These are phyloP conservation scores for Apiospora rasikravindrae DNA, from an alignment of 2,329 filamentous ascomycete genomes.

Conservation along the genomic window DNA sequence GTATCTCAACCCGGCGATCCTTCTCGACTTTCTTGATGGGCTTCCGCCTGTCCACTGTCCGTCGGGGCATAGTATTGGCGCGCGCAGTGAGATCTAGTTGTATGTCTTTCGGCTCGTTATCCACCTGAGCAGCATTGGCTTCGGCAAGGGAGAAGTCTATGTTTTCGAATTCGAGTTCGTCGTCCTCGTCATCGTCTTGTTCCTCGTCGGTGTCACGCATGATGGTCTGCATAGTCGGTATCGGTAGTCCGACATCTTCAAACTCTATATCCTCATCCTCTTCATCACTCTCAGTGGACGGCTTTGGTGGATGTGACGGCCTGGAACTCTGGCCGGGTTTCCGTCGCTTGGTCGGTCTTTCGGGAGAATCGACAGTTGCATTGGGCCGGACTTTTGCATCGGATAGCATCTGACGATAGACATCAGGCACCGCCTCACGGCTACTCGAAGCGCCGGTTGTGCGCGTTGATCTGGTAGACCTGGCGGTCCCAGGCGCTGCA, in stretches of 20 bases:
- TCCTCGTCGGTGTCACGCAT: slow-evolving; percentile 54
- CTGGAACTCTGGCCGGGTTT: slow-evolving; percentile 40
- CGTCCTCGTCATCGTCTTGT: slow-evolving; percentile 45
- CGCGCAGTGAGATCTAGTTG: slow-evolving; percentile 60
- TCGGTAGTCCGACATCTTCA: slow-evolving; percentile 55
- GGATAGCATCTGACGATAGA: slow-evolving; percentile 56
- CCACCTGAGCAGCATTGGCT: not conserved
- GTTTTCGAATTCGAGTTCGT: slow-evolving; percentile 54
- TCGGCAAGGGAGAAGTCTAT: slow-evolving; percentile 47
- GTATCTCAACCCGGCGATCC: slow-evolving; percentile 70
- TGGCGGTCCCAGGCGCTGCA: slow-evolving; percentile 27
- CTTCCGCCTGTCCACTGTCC: slow-evolving; percentile 51
- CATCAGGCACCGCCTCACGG: slow-evolving; percentile 38
- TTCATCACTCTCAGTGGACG: slow-evolving; percentile 35
- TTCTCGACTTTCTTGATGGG: slow-evolving; percentile 60
- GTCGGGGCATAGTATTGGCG: slow-evolving; percentile 38
- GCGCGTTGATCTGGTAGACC: slow-evolving; percentile 27
- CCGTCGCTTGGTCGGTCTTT: slow-evolving; percentile 49
- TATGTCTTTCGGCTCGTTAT: slow-evolving; percentile 43
- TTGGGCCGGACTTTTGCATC: slow-evolving; percentile 50
- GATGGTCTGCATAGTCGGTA: slow-evolving; percentile 57
- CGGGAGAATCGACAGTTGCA: slow-evolving; percentile 33
- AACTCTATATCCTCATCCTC: slow-evolving; percentile 51
- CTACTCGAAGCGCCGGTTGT: slow-evolving; percentile 33
- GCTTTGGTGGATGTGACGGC: slow-evolving; percentile 29